A percentile compares a stretch with the other conserved stretches of the same genome.
These are phyloP conservation scores for Nidularia sp. DNA, from an alignment of 768 basidiomycete species.

Conservation along the genomic window DNA sequence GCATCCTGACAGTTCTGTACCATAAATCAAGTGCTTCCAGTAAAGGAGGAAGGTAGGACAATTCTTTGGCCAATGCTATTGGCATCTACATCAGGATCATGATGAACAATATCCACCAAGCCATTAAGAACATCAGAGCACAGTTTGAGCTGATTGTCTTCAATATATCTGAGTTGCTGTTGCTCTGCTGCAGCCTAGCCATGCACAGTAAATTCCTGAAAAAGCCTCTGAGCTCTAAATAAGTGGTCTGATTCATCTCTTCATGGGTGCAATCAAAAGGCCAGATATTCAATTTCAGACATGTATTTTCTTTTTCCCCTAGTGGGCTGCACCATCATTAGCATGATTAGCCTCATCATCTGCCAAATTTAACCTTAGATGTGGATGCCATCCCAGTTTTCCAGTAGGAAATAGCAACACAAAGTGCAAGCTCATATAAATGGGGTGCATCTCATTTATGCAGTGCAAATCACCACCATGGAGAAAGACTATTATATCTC, in stretches of 20 bases:
- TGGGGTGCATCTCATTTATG: conserved; percentile 28
- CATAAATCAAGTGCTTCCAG: conserved; percentile 28
- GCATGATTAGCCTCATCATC: not conserved
- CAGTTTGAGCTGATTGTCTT: conserved; percentile 28
- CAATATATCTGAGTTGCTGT: conserved; percentile 14
- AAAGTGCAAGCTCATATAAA: conserved; percentile 37
- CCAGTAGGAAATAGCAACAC: conserved; percentile 38
- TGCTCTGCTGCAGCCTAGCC: conserved; percentile 41
- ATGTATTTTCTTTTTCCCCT: not conserved
- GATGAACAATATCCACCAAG: conserved; percentile 20
- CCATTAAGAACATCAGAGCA: conserved; percentile 30
- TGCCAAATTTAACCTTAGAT: not conserved
- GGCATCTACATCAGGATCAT: conserved; percentile 13
- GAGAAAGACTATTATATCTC: conserved; percentile 29
- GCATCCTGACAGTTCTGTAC: conserved; percentile 34
- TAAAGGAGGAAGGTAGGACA: conserved; percentile 33
- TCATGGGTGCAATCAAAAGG: conserved; percentile 15
- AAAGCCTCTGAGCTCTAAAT: conserved; percentile 31
- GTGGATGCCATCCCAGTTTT: conserved; percentile 27
- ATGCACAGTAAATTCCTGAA: conserved; percentile 44
- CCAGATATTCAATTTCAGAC: conserved; percentile 7
- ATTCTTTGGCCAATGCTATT: conserved; percentile 17
- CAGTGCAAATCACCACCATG: conserved; percentile 14
- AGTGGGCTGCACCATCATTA: conserved; percentile 3
- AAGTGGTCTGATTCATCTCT: conserved; percentile 18